Evolutionary conservation across 352 stramenopile genomes (phyloP), one percentile per base, ranked within the genome.

Genomic region (Plasmopara halstedii): DNA sequence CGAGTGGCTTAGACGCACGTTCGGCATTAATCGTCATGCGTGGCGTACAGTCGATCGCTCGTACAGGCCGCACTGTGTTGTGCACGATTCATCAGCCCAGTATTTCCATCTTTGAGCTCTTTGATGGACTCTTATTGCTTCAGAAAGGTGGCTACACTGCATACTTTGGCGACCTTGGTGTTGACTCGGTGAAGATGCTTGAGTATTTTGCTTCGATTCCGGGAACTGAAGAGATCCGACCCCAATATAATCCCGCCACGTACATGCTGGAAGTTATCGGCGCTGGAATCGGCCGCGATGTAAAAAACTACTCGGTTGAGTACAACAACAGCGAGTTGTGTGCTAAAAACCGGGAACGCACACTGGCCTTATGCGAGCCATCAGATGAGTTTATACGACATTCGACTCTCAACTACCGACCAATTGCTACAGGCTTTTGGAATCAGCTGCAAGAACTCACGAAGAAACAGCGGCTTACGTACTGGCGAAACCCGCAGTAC

Each of bases 21-120:
- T 77, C 88, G 23, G 88, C 85, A 4, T 60, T 83, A 38, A 87
- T 91, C 38, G 80, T 97, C 31, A 95, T 97, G 56, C 66, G 72
- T 14, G 76, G 76, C 15, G 70, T 97, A 29, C 67, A 74, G 32
- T 73, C 81, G 25, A 87, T 97, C 32, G 76, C 85, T 5, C 70
- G 77, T 9, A 95, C 71, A 1, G 87, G 88, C n/a, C 81, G 85
- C 31, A 89, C 83, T 5, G 75, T 97, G 32, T 58, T 98, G 37
- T 77, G 67, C 17, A 77, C 67, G 4, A 73, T 78, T 23, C 63
- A 74, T 51, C 67, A 78, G 45, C 69, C 88, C 14, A 70, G 80
- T 53, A 70, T 83, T 23, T 78, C 74, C 18, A 94, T 98, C 44
- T 98, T 98, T 42, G 75, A 93, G 50, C 64, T 89, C 35, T 97